phyloP scores from a whole-genome alignment of 1,139 yeast species.

The Candida sp. region DNA sequence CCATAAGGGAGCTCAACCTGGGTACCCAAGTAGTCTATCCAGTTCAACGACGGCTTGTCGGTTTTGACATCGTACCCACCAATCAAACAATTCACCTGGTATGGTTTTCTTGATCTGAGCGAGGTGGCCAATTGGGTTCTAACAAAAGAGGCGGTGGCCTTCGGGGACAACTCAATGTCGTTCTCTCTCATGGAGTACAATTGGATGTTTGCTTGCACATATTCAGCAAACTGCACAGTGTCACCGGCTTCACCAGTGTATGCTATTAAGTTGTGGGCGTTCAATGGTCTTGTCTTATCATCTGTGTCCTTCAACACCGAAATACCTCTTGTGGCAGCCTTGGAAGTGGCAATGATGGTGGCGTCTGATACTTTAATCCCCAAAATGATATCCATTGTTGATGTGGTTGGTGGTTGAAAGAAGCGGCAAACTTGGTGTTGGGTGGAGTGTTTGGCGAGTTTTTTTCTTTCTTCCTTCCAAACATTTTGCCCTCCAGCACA shows the following conservation, averaged over 20 bases:
- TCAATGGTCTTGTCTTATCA: slow-evolving; percentile 83
- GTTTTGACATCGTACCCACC: slow-evolving; percentile 82
- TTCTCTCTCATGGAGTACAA: slow-evolving; percentile 88
- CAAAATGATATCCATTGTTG: slow-evolving; percentile 80
- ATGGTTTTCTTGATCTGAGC: slow-evolving; percentile 88
- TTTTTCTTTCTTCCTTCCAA: slow-evolving; percentile 8
- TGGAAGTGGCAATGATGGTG: slow-evolving; percentile 89
- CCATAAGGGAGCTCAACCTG: slow-evolving; percentile 92
- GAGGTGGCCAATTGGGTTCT: slow-evolving; percentile 90
- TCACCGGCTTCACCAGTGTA: slow-evolving; percentile 98
- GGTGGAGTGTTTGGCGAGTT: neutral
- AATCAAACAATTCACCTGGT: slow-evolving; percentile 86
- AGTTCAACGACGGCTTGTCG: slow-evolving; percentile 71
- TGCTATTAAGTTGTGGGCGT: slow-evolving; percentile 82
- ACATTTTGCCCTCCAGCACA: slow-evolving; percentile 1
- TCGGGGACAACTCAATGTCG: slow-evolving; percentile 73
- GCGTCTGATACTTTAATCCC: slow-evolving; percentile 85
- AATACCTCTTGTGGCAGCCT: slow-evolving; percentile 94
- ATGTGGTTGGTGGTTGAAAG: neutral
- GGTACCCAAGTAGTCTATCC: slow-evolving; percentile 96
- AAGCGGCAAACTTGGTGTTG: neutral
- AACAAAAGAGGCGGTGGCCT: slow-evolving; percentile 87
- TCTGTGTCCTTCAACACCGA: slow-evolving; percentile 85
- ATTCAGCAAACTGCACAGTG: slow-evolving; percentile 96
- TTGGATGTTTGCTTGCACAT: slow-evolving; percentile 90